Conservation (phyloP, 148 eudicot species). For the Euryodendron excelsum region DNA sequence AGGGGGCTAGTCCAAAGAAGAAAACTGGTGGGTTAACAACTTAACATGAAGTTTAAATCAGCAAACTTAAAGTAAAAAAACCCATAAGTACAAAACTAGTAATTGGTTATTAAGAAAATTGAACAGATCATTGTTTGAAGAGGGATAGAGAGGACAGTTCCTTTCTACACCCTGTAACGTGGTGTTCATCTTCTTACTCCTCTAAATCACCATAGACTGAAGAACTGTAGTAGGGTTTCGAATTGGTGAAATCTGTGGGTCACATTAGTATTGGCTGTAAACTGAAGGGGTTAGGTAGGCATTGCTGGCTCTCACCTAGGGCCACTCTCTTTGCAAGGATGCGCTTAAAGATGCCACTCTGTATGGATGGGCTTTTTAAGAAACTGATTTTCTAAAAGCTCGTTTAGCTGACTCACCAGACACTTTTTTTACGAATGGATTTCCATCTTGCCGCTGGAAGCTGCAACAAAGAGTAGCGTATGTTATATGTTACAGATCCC, state of each 20-base stretch:
- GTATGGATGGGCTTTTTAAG: background rate
- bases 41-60: background rate
- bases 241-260: background rate
- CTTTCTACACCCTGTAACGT: background rate
- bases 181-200: background rate
- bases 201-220: background rate
- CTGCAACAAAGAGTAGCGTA: background rate
- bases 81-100: background rate
- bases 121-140: background rate
- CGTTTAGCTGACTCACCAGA: background rate
- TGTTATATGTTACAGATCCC: background rate
- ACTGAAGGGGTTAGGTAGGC: background rate
- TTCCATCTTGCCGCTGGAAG: background rate
- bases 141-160: background rate
- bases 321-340: background rate
- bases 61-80: background rate
- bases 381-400: background rate
- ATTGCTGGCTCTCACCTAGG: background rate
- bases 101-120: background rate
- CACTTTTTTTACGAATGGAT: background rate
- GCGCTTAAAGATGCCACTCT: background rate
- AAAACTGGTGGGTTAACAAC: background rate
- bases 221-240: background rate
- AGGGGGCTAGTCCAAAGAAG: background rate
- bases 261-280: background rate